Conservation (phyloP, 805 yeast genomes). For the Suhomyces vadensis region DNA sequence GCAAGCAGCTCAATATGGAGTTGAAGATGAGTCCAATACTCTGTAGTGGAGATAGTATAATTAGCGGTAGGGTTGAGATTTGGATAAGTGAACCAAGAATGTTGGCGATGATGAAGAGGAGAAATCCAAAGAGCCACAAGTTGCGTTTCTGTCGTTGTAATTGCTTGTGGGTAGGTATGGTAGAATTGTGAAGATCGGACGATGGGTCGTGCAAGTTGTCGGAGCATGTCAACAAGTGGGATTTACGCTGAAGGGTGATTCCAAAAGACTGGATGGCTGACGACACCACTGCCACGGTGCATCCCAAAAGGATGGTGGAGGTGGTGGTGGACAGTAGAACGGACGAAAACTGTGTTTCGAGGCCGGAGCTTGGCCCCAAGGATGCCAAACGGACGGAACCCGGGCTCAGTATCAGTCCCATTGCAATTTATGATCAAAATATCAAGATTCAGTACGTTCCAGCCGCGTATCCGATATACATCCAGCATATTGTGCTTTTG, state of each 20-base stretch:
- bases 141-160: constrained; percentile 45
- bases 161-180: constrained; percentile 25
- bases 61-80: constrained; percentile 78
- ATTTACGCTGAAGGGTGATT: constrained; percentile 75
- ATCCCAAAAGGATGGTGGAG: constrained; percentile 51
- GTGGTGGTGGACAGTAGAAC: background rate
- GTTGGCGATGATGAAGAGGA: constrained; percentile 70
- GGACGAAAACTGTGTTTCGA: background rate
- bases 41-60: constrained; percentile 78
- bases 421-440: background rate
- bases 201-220: constrained; percentile 19
- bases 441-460: background rate
- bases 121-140: constrained; percentile 75
- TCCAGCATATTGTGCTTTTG: no score
- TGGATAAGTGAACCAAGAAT: constrained; percentile 81
- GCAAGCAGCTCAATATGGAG: constrained; percentile 62
- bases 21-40: constrained; percentile 89
- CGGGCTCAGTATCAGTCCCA: constrained; percentile 1
- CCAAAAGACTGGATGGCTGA: constrained; percentile 82
- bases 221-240: constrained; percentile 49
- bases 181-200: constrained; percentile 10
- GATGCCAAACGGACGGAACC: background rate
- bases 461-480: constrained; percentile 2
- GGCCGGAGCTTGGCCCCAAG: background rate
- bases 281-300: constrained; percentile 69